Base-by-base conservation (phyloP, 2,329 filamentous ascomycete species). In the Lecanicillium sp. region DNA sequence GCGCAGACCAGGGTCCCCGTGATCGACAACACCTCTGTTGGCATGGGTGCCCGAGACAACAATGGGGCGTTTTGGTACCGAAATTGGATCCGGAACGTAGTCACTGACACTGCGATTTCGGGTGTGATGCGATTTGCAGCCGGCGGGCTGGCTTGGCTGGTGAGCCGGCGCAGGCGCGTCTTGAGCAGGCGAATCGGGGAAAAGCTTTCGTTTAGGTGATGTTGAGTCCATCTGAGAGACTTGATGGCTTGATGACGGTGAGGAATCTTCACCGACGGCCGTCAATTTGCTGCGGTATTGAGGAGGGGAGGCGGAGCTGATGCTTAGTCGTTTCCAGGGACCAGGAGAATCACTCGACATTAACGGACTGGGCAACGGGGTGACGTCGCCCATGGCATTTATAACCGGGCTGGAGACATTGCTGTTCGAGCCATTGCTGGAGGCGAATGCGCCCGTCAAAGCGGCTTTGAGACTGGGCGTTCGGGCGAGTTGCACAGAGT, bases 71-170 rank as follows among this genome's bases (percentile, higher is more conserved):
- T 81, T 86, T 1, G 84, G 75, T 42, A 86, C 77, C 36, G 81
- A 74, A 54, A 84, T 71, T 5, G 79, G 70, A 46, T 93, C 86
- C 2, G 90, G 89, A 0, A 82, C 76, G 64, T 95, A 95, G 55
- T 96, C 90, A 69, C 90, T 95, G 21, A 93, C 71, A 65, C 90
- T 96, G 57, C 90, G 78, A 63, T 93, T 90, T 51, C 87, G 79
- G 11, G 72, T 71, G 63, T 88, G 86, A 12, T 54, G 47, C 11
- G 20, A 4, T 19, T 41, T 47, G 15, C 17, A 11, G 21, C 20
- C 17, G 26, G 12, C 12, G 12, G 36, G 48, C 12, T 51, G 50
- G 21, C 32, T 20, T 1, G 37, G 11, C 17, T 48, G 44, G 11
- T 32, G 15, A n/a, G 27, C 14, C n/a, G n/a, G n/a, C 10, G 27